Base-by-base conservation (phyloP, 495 filamentous ascomycete genomes). In the Oidiodendron maius region DNA sequence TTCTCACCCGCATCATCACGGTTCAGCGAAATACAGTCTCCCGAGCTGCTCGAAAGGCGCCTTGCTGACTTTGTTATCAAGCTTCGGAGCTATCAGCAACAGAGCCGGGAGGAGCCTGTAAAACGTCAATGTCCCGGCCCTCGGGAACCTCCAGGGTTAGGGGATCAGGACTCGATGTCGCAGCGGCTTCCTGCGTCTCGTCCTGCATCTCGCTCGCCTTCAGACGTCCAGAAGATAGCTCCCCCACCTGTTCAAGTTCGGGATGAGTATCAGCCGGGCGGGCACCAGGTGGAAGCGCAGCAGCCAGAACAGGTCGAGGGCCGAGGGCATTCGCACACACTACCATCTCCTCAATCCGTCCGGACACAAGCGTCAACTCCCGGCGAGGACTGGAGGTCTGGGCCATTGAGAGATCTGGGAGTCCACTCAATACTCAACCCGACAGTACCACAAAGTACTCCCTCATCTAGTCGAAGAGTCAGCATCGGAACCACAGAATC, bases 141-240 rank as follows among this genome's bases (percentile, higher is more conserved):
- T 63, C 61, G 59, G 67, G 69, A 64, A 62, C 58, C 58, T 58
- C 62, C 63, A 65, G 62, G 69, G 63, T 66, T 64, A 72, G 71
- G 76, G 72, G 76, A 74, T 69, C 69, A 70, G 74, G 69, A 67
- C 70, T 72, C 71, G 69, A 80, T 80, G 76, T 78, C 73, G 64
- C 71, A 76, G 71, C 74, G 69, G 67, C 71, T 66, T 59, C 57
- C 35, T 55, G 52, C 48, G 53, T 56, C 48, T 56, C 53, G 53
- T 51, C 53, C 71, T 69, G 48, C 64, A 60, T 75, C 76, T 61
- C 56, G 50, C 46, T 55, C 58, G 28, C 57, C 60, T 48, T 37
- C 51, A 35, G 60, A 59, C 55, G 51, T 50, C 39, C 50, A 57
- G 40, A 51, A 46, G 18, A 55, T 53, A 8, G 49, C 56, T 36